Evolutionary conservation across 371 early-diverging fungal genomes (phyloP).

Genomic region (Lichtheimia hyalospora): DNA sequence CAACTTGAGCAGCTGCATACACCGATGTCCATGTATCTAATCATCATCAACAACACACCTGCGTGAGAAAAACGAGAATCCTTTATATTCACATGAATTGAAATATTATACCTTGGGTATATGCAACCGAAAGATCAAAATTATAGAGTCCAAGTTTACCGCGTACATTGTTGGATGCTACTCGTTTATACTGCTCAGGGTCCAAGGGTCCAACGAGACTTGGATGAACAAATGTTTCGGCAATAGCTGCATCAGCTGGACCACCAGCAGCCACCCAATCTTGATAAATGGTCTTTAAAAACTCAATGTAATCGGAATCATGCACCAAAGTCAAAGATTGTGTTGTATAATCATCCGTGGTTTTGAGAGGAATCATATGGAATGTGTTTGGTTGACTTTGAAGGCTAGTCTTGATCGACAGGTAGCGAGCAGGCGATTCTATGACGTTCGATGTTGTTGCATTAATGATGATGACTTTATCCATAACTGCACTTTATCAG

Average conservation of each 20-base stretch:
- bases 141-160: constrained; percentile 45
- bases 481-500: not conserved
- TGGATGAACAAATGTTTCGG: constrained; percentile 55
- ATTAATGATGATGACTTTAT: not conserved
- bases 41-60: not conserved
- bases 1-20: constrained; percentile 66
- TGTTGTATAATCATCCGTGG: constrained; percentile 43
- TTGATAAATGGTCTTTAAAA: constrained; percentile 56
- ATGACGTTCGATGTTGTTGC: not conserved
- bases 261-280: constrained; percentile 61
- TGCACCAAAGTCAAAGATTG: constrained; percentile 53
- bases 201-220: constrained; percentile 27
- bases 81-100: not conserved
- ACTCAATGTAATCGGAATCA: constrained; percentile 54
- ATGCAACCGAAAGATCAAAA: constrained; percentile 61
- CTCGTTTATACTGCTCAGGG: constrained; percentile 27
- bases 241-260: constrained; percentile 58
- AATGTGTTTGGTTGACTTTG: constrained; percentile 25
- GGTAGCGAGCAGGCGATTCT: constrained; percentile 45
- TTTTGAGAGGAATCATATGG: constrained; percentile 32
- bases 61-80: not conserved
- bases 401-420: constrained; percentile 28
- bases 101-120: constrained; percentile 43
- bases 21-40: constrained; percentile 66
- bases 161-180: constrained; percentile 11